Evolutionary conservation across 371 early-diverging fungal genomes (phyloP).

Genomic region (Mucor sp.): DNA sequence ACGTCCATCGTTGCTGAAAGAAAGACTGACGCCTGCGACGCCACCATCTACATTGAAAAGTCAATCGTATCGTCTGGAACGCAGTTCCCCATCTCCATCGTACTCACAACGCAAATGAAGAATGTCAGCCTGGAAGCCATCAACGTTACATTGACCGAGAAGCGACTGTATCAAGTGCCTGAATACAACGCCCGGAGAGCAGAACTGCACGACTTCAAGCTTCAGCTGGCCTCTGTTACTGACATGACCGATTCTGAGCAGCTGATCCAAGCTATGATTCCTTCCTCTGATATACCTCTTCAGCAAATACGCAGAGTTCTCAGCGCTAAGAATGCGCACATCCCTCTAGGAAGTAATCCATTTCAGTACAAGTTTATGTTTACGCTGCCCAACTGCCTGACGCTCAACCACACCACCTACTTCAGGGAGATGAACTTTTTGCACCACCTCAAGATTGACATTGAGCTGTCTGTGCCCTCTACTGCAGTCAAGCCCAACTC

Average conservation of each 20-base stretch:
- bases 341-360: conserved; percentile 34
- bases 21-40: conserved; percentile 36
- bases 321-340: conserved; percentile 44
- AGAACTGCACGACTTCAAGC: conserved; percentile 41
- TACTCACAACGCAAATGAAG: conserved; percentile 39
- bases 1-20: conserved; percentile 46
- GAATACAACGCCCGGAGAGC: conserved; percentile 41
- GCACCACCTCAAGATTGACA: conserved; percentile 41
- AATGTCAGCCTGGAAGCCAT: conserved; percentile 40
- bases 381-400: conserved; percentile 44
- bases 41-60: conserved; percentile 46
- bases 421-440: conserved; percentile 41
- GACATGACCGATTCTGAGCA: conserved; percentile 27
- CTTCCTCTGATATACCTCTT: conserved; percentile 25
- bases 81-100: conserved; percentile 45
- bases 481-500: neutral
- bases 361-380: conserved; percentile 48
- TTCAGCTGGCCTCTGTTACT: conserved; percentile 31
- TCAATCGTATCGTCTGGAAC: conserved; percentile 51
- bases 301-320: conserved; percentile 33
- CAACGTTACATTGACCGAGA: conserved; percentile 36
- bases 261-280: conserved; percentile 21
- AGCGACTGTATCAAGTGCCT: conserved; percentile 44
- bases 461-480: conserved; percentile 34
- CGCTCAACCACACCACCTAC: conserved; percentile 46